These are phyloP conservation scores for Solanum hybrid DNA, from an alignment of 305 asterid genomes.

Conservation along the genomic window DNA sequence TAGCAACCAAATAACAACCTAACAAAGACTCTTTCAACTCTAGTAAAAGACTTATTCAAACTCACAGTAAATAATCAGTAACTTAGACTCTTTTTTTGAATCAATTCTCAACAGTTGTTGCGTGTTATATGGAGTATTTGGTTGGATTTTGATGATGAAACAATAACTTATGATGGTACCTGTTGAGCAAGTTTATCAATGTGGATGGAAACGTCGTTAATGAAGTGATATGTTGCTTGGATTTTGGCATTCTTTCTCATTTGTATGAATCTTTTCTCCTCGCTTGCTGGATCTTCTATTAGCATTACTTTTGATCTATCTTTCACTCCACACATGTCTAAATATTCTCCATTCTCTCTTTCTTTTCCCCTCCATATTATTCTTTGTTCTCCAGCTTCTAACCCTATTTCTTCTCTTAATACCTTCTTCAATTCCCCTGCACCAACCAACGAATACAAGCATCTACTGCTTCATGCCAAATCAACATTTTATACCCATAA, in stretches of 20 bases:
- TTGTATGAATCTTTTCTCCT: slow-evolving; percentile 32
- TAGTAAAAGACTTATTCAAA: too few species aligned
- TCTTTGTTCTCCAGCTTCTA: slow-evolving; percentile 49
- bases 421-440: slow-evolving; percentile 64
- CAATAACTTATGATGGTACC: slow-evolving; percentile 16
- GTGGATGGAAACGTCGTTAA: slow-evolving; percentile 35
- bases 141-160: too few species aligned
- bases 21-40: too few species aligned
- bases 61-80: too few species aligned
- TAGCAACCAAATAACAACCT: too few species aligned
- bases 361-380: slow-evolving; percentile 49
- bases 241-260: slow-evolving; percentile 51
- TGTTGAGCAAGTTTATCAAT: slow-evolving; percentile 51
- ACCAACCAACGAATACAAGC: background rate
- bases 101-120: too few species aligned
- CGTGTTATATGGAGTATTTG: too few species aligned
- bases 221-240: slow-evolving; percentile 32
- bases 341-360: slow-evolving; percentile 47
- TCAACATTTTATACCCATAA: too few species aligned
- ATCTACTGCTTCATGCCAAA: too few species aligned
- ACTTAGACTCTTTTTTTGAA: too few species aligned
- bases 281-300: slow-evolving; percentile 48
- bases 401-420: slow-evolving; percentile 43
- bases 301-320: slow-evolving; percentile 48
- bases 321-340: slow-evolving; percentile 54